Base-by-base conservation (phyloP, 768 basidiomycete genomes). In the Naganishia randhawae region DNA sequence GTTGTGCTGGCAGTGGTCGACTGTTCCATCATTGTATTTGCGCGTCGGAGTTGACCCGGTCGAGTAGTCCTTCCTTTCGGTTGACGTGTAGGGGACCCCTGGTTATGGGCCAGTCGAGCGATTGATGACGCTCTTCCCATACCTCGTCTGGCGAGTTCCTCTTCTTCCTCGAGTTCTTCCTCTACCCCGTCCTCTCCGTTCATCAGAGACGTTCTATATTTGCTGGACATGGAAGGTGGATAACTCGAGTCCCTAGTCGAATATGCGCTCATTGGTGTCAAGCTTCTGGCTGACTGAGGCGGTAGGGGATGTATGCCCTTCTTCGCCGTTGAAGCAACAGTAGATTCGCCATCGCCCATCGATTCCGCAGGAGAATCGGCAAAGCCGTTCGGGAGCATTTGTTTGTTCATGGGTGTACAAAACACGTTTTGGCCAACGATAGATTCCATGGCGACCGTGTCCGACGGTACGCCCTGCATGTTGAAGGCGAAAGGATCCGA, bases 231-330 rank as follows among this genome's bases (percentile, higher is more conserved):
- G 22, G 39, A 42, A 31, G 63, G 33, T 33, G 57, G 45, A 45
- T 68, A 69, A 19, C 54, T 64, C 32, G 69, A 69, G 29, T 61
- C 69, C 5, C 39, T 31, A 27, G 66, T 25, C 13, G 51, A 67
- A 27, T 51, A 67, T 9, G 52, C 48, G 32, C 66, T 67, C 52
- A 50, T 41, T 27, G 66, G 66, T 11, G 66, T 67, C 66, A 45
- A 41, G 39, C 57, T 61, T 61, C 57, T 39, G 2, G 22, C 37
- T 22, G 57, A 61, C 16, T 41, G 45, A 33, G 45, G 50, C 9
- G 29, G 63, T 19, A 31, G 63, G 31, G 63, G 19, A 10, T 1
- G 3, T 5, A 10, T 27, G 37, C 37, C 31, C 29, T 61, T 61
- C 57, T 61, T 61, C 25, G 57, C 57, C 25, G 57, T 61, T 25